Base-by-base conservation (phyloP, 2,329 filamentous ascomycete species). In the Pyricularia sp. region DNA sequence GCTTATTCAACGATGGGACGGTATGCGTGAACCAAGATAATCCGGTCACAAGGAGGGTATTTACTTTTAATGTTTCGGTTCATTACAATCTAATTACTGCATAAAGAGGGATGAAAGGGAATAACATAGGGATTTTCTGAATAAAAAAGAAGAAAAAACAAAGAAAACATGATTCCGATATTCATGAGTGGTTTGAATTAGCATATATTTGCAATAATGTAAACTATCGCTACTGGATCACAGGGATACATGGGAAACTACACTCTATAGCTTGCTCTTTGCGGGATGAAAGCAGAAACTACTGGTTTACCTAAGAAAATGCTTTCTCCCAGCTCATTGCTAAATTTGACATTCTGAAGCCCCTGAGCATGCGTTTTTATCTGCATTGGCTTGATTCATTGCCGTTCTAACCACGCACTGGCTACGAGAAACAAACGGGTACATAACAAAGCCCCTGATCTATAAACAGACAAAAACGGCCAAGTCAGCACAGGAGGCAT, bases 1-100 rank as follows among this genome's bases (percentile, higher is more conserved):
- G 69, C 79, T 4, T 78, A 73, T 65, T 69, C 75, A 26, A 67
- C 67, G 1, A 65, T 65, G 24, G 67, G 16, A 13, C 66, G 69
- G n/a, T 69, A 69, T 33, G 67, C 69, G 5, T 70, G 62, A 62
- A n/a, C 3, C 16, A 7, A 12, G 33, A 40, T 40, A n/a, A 3
- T 19, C 7, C 6, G n/a, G 16, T 26, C 26, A 26, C 26, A 26
- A 26, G 26, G 26, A 26, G 26, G 26, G 4, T n/a, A 5, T 19
- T 49, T 49, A 49, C 40, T 49, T 49, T 49, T 49, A 49, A 49
- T 49, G 5, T n/a, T n/a, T 49, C 19, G 9, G 40, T 8, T n/a
- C 19, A 49, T n/a, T 49, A 49, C 40, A 49, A 5, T 8, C 8
- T 49, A 49, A 49, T 49, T 49, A n/a, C 13, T 49, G 40, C 16